phyloP scores from a whole-genome alignment of 2,329 filamentous ascomycete genomes.

The Sporothrix euskadiensis region DNA sequence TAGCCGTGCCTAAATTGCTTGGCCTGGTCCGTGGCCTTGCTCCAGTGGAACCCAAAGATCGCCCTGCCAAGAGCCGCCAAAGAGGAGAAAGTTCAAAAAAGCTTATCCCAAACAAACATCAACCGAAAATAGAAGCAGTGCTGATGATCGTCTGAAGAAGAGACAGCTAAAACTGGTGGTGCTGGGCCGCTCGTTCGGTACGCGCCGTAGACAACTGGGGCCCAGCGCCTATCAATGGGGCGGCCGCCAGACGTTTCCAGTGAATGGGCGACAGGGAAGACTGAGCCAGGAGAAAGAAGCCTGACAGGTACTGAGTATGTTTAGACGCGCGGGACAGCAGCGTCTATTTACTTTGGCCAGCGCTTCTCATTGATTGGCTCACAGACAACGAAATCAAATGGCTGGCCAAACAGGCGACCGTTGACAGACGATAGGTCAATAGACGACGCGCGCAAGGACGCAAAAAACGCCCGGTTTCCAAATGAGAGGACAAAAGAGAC shows the following conservation, averaged over 20 bases:
- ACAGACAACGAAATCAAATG: neutral
- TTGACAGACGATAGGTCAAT: slow-evolving; percentile 18
- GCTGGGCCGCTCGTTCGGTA: neutral
- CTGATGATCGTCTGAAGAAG: neutral
- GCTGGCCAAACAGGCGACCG: slow-evolving; percentile 2
- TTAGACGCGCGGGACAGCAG: neutral
- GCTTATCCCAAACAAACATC: neutral
- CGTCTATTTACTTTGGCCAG: neutral
- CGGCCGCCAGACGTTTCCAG: too few relatives aligned
- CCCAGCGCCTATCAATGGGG: neutral
- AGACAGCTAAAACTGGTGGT: neutral
- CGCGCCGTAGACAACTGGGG: neutral
- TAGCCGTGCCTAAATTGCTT: neutral
- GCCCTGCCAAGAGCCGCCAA: slow-evolving; percentile 11
- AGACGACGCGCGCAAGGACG: neutral
- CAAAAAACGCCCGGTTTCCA: neutral
- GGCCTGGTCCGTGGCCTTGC: slow-evolving; percentile 2
- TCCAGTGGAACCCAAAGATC: neutral
- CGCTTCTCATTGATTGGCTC: slow-evolving; percentile 1
- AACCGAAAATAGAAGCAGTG: slow-evolving; percentile 2
- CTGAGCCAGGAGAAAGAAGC: too few relatives aligned
- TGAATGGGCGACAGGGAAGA: too few relatives aligned
- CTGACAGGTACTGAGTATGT: too few relatives aligned
- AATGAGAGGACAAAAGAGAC: neutral
- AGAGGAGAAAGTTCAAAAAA: neutral